Conservation (phyloP, 169 alveolate species). For the Eimeria necatrix region DNA sequence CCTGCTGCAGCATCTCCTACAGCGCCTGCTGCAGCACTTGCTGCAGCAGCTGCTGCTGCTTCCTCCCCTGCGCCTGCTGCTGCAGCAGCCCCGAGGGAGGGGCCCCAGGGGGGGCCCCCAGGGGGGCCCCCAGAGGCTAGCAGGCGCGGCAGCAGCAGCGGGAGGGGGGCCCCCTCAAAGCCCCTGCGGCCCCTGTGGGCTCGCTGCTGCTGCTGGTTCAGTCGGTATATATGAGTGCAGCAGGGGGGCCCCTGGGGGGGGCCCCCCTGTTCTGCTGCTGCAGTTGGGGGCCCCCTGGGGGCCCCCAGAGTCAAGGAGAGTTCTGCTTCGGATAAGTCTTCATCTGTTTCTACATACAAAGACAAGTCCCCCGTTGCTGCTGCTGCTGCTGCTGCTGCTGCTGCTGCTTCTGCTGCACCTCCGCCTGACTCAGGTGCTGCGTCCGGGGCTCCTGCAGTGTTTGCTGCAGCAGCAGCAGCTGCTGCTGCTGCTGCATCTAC, state of each 20-base stretch:
- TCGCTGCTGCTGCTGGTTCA: constrained; percentile 6
- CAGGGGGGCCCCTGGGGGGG: constrained; percentile 8
- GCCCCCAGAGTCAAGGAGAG: not conserved
- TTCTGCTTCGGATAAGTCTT: not conserved
- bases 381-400: not conserved
- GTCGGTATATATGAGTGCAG: constrained; percentile 37
- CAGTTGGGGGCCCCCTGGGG: not conserved
- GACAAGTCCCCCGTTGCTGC: not conserved
- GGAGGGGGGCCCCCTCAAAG: not conserved
- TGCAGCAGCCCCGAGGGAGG: not conserved
- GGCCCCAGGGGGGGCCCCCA: not conserved
- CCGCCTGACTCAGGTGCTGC: not conserved
- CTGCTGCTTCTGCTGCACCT: not conserved
- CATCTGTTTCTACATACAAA: not conserved
- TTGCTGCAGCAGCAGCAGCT: constrained; percentile 14
- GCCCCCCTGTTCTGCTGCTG: not conserved
- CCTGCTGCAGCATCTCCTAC: not conserved
- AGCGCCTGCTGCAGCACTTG: not conserved
- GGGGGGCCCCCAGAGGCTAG: not conserved
- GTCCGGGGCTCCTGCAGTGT: too few species aligned
- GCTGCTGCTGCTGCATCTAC: constrained; percentile 20
- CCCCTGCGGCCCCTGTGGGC: not conserved
- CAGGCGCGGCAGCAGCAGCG: not conserved
- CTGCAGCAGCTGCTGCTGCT: not conserved
- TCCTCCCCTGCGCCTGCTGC: not conserved